A percentile compares a stretch with the other conserved stretches of the same genome.
These are phyloP conservation scores for Saturnispora halmiae DNA, from an alignment of 805 yeast genomes.

Conservation along the genomic window DNA sequence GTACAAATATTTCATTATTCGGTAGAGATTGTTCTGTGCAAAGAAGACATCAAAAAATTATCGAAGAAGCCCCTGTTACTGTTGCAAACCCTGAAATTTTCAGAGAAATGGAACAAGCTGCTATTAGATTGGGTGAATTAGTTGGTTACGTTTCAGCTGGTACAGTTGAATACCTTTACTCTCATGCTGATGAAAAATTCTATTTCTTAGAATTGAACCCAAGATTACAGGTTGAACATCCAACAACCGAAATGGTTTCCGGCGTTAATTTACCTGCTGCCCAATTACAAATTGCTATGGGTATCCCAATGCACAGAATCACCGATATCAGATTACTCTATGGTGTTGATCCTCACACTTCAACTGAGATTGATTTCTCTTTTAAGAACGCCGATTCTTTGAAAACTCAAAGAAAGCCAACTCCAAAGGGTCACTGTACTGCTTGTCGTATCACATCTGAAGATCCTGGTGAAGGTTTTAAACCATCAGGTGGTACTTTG, in stretches of 20 bases:
- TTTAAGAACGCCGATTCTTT: slow-evolving; percentile 65
- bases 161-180: slow-evolving; percentile 94
- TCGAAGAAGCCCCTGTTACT: slow-evolving; percentile 99
- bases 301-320: slow-evolving; percentile 93
- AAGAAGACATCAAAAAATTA: slow-evolving; percentile 98
- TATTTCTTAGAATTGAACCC: slow-evolving; percentile 96
- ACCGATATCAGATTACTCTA: slow-evolving; percentile 86
- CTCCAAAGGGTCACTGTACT: slow-evolving; percentile 97
- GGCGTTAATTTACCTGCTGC: slow-evolving; percentile 98
- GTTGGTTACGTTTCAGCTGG: slow-evolving; percentile 99
- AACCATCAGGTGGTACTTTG: slow-evolving; percentile 94
- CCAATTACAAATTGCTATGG: slow-evolving; percentile 98
- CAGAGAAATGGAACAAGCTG: slow-evolving; percentile 90
- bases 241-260: slow-evolving; percentile 98
- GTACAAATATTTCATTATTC: slow-evolving; percentile 91
- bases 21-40: slow-evolving; percentile 99
- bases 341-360: slow-evolving; percentile 92
- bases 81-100: slow-evolving; percentile 83
- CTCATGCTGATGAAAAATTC: slow-evolving; percentile 88
- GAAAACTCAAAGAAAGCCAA: slow-evolving; percentile 80
- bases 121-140: slow-evolving; percentile 90
- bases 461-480: slow-evolving; percentile 99
- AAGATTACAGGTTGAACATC: slow-evolving; percentile 98
- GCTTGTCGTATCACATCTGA: slow-evolving; percentile 99
- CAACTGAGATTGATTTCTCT: slow-evolving; percentile 84